Evolutionary conservation across 192 early-diverging fungal genomes (phyloP), one percentile per base, ranked within the genome.

Genomic region (Backusella morwellensis): DNA sequence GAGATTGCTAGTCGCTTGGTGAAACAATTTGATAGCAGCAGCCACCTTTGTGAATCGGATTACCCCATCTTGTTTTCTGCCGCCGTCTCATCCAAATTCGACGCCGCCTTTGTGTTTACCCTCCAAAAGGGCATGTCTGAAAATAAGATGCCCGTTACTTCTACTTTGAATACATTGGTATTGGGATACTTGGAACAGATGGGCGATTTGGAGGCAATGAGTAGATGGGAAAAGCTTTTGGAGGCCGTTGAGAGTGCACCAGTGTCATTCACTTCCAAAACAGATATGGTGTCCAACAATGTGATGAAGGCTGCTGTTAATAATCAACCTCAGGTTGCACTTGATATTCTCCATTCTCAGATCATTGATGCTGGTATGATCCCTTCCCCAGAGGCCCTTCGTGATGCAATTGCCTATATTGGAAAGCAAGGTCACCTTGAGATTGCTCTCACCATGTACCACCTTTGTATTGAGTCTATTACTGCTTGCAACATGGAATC

Each of bases 371-470:
- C 15, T 1, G 63, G 77, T 5, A 14, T 54, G 41, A 35, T 83
- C 4, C 82, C 82, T 19, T 52, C 68, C 8, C 69, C 78, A 47
- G 82, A 84, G 26, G 68, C 74, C 29, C 38, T 75, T 9, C 79
- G 79, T 38, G 82, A 84, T 44, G 79, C 79, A 1, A 84, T 84
- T 63, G 73, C 76, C 11, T 72, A 70, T 26, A 66, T 77, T 52
- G 82, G 78, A 23, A 84, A 80, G 35, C 76, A 84, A 68, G 76
- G 74, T n/a, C 41, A 68, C 14, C 40, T 75, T 19, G 77, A 80
- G 54, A 42, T 68, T 11, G 76, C 79, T 23, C 68, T 77, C 23
- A 23, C 34, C 35, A 56, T 83, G 14, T 80, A 77, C 44, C 35
- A 80, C 14, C 15, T 68, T 6, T 77, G 47, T 19, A 26, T 74